Percentiles rank a stretch among this genome's conserved stretches.
phyloP scores from a whole-genome alignment of 345 rosid genomes.

The Laguncularia racemosa region DNA sequence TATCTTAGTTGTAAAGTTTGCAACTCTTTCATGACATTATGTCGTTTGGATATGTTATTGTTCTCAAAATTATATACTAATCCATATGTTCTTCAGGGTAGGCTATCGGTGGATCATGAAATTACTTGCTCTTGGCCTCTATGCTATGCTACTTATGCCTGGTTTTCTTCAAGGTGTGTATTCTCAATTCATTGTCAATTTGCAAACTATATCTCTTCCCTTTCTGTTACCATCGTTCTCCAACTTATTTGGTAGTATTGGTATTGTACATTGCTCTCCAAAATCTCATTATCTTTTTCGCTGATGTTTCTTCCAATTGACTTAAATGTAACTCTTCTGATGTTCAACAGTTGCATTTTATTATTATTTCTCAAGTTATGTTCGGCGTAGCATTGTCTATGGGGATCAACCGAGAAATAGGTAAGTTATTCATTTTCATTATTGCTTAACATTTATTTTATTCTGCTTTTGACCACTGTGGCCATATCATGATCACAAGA shows the following conservation, averaged over 20 bases:
- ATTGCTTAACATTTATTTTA: neutral
- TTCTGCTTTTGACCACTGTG: neutral
- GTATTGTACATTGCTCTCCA: too few species aligned
- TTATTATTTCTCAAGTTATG: conserved; percentile 77
- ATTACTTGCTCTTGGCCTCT: conserved; percentile 70
- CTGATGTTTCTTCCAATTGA: too few species aligned
- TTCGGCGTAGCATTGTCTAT: conserved; percentile 68
- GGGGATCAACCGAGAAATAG: conserved; percentile 98
- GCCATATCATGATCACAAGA: too few species aligned
- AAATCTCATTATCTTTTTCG: too few species aligned
- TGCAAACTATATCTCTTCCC: neutral
- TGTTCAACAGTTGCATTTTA: conserved; percentile 69
- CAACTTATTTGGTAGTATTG: too few species aligned
- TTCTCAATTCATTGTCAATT: neutral
- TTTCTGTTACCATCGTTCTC: neutral
- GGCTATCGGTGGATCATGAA: conserved; percentile 84
- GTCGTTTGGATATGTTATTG: too few species aligned
- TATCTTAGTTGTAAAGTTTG: neutral
- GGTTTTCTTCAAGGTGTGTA: conserved; percentile 84
- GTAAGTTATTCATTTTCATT: conserved; percentile 19
- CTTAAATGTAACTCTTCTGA: conserved; percentile 1
- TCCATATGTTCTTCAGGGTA: conserved; percentile 62
- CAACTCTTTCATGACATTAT: too few species aligned
- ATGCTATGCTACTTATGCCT: conserved; percentile 80
- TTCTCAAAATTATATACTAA: conserved; percentile 6